Base-by-base conservation (phyloP, 805 yeast genomes). In the Clavispora fructus region DNA sequence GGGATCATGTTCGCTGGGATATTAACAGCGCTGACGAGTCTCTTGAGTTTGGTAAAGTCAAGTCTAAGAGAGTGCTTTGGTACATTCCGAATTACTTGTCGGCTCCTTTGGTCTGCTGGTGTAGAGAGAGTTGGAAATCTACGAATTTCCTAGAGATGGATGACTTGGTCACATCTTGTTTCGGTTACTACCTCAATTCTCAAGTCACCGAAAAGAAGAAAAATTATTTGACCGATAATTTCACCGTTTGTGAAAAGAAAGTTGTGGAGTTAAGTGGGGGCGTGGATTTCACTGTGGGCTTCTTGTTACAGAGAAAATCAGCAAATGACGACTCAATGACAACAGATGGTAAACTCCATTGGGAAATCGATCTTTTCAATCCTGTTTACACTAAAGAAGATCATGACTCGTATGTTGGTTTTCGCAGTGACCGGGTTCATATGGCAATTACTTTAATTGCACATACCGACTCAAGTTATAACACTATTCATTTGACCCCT, bases 401-500 rank as follows among this genome's bases (percentile, higher is more conserved):
- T 7, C 75, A 71, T 47, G 77, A 72, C 47, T 69, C 75, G 1
- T 72, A 67, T 45, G 41, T 44, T 9, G 75, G 75, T 1, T 71
- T 72, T 50, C 58, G 77, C 50, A 64, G 71, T 44, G 67, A 64
- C 12, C 59, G 60, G 28, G 57, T 72, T 12, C 73, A 71, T 47
- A 71, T 72, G 75, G 62, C 69, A 2, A 66, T 71, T 28, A 61
- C 75, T 3, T 47, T 72, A 23, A 57, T 58, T 45, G 73, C 76
- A 1, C 60, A 68, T 41, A 60, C 59, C 14, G 66, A 60, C 1
- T 49, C 59, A 5, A 68, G 73, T 10, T 82, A 82, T 55, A 92
- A 91, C 64, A 73, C 90, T 1, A 75, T 87, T 39, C 95, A 91
- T 60, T 65, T 92, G 43, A 75, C 90, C 2, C 96, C 97, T 1